phyloP scores from a whole-genome alignment of 1,139 yeast species.

The Scheffersomyces insectosa region DNA sequence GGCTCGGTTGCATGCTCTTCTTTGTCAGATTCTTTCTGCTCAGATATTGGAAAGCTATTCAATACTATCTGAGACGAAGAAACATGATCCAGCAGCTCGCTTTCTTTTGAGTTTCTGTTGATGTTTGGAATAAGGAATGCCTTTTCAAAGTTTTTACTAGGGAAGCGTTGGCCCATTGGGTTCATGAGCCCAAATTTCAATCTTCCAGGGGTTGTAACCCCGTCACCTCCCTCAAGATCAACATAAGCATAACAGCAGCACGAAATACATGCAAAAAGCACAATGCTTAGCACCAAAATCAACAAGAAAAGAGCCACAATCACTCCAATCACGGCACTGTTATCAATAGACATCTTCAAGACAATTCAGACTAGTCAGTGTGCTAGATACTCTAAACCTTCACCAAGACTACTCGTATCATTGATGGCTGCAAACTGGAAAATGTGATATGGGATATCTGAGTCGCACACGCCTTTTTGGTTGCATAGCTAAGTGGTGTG shows the following conservation, averaged over 20 bases:
- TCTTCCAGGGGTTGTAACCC: not conserved
- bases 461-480: no score
- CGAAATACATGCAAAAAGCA: not conserved
- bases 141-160: no score
- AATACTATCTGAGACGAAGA: not conserved
- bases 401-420: no score
- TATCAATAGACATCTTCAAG: not conserved
- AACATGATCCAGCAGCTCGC: not conserved
- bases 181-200: not conserved
- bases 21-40: not conserved
- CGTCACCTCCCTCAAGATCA: not conserved
- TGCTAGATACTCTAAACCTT: no score
- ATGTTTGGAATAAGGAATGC: no score
- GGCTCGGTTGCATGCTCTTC: not conserved
- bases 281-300: not conserved
- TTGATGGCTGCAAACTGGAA: no score
- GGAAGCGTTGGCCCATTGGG: not conserved
- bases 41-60: not conserved
- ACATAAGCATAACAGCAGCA: conserved; percentile 1
- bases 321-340: not conserved
- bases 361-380: no score
- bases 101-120: not conserved
- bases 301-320: not conserved
- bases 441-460: no score
- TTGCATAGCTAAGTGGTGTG: no score